Percentiles rank a stretch among this genome's conserved stretches.
Conservation (phyloP, 169 alveolate genomes). For the Eimeria sp. region DNA sequence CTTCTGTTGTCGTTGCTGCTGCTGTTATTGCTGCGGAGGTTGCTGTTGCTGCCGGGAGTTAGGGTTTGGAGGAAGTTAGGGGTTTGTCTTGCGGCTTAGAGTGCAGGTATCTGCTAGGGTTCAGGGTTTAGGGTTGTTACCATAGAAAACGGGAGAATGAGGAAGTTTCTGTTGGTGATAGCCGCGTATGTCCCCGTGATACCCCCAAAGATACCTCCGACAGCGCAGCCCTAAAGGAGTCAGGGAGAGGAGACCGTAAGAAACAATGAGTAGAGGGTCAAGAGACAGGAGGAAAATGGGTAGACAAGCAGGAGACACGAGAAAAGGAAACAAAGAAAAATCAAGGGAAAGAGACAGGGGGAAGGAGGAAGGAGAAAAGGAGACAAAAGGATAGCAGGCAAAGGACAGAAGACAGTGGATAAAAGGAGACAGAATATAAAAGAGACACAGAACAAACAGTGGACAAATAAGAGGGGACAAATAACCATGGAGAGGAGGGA, state of each 20-base stretch:
- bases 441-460: too few relatives aligned
- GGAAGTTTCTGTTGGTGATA: slow-evolving; percentile 89
- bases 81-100: not conserved
- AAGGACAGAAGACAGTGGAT: too few relatives aligned
- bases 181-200: slow-evolving; percentile 94
- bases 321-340: not conserved
- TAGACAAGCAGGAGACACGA: not conserved
- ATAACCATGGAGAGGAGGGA: not conserved
- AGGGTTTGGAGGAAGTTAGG: too few relatives aligned
- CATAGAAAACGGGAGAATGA: slow-evolving; percentile 92
- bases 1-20: too few relatives aligned
- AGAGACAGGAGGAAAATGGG: not conserved
- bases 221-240: slow-evolving; percentile 91
- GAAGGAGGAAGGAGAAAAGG: not conserved
- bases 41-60: not conserved
- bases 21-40: not conserved
- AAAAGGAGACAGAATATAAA: too few relatives aligned
- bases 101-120: too few relatives aligned
- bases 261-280: too few relatives aligned
- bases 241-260: not conserved
- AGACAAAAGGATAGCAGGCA: not conserved
- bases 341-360: too few relatives aligned
- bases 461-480: too few relatives aligned
- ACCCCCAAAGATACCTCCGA: slow-evolving; percentile 95
- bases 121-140: slow-evolving; percentile 76